phyloP scores from a whole-genome alignment of 768 basidiomycete species.

The Termitomyces sp. region DNA sequence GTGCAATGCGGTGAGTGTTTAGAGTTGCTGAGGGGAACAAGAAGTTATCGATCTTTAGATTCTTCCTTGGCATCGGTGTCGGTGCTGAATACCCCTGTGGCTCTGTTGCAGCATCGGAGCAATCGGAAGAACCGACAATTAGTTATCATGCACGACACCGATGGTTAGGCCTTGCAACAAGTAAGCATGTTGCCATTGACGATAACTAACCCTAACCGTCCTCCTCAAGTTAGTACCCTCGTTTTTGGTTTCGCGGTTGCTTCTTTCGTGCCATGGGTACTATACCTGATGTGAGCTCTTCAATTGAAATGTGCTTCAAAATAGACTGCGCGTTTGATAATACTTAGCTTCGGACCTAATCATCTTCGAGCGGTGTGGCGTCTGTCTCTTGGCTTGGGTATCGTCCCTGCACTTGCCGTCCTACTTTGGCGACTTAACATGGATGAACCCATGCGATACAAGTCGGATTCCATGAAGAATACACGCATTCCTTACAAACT shows the following conservation, averaged over 20 bases:
- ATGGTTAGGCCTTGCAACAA: slow-evolving; percentile 86
- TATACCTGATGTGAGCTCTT: slow-evolving; percentile 70
- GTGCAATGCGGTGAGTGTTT: slow-evolving; percentile 58
- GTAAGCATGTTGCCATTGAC: slow-evolving; percentile 28
- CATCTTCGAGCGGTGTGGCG: slow-evolving; percentile 88
- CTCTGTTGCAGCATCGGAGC: slow-evolving; percentile 82
- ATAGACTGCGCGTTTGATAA: too few relatives aligned
- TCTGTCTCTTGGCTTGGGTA: slow-evolving; percentile 76
- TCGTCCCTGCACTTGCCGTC: slow-evolving; percentile 72
- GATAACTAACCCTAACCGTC: neutral
- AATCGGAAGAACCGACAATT: slow-evolving; percentile 78
- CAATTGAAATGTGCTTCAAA: too few relatives aligned
- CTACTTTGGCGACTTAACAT: slow-evolving; percentile 83
- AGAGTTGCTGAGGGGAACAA: neutral
- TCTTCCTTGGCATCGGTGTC: slow-evolving; percentile 86
- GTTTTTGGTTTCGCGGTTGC: slow-evolving; percentile 75
- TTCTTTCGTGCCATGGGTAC: slow-evolving; percentile 76
- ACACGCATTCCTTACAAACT: slow-evolving; percentile 72
- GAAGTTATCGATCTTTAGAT: slow-evolving; percentile 38
- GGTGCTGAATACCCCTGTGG: too few relatives aligned
- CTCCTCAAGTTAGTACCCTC: slow-evolving; percentile 70
- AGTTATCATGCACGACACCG: slow-evolving; percentile 74
- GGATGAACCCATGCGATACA: slow-evolving; percentile 74
- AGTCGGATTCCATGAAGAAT: slow-evolving; percentile 73
- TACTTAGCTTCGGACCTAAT: slow-evolving; percentile 68